Evolutionary conservation across 2,329 filamentous ascomycete species (phyloP), one percentile per base, ranked within the genome.

Genomic region (Nakataea oryzae): DNA sequence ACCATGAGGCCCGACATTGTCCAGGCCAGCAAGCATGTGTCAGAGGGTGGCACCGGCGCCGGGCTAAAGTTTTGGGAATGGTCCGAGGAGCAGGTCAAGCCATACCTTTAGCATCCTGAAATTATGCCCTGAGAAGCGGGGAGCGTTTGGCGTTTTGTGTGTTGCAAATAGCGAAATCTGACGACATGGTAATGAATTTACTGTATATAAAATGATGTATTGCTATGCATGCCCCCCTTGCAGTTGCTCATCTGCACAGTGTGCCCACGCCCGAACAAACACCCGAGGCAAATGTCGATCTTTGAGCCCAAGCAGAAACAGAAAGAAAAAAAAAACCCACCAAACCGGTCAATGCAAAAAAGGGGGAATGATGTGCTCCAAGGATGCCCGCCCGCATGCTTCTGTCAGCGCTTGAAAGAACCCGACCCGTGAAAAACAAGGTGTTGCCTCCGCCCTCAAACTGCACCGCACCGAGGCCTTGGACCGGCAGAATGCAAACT

Each of bases 61-160:
- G 73, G 69, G 0, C 67, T 71, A 59, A 69, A 70, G 58, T 78
- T 78, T 59, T 79, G 75, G 75, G 67, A 73, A 3, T 79, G 76
- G 77, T 72, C 70, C 1, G 72, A 78, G 62, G 70, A 72, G 21
- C 75, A 78, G 55, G 66, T 76, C 21, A 69, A 71, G 54, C 63
- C 66, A 24, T 69, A 66, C 32, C 50, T 66, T 30, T 70, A 29
- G 32, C 34, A 3, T 9, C 9, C 14, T 6, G 30, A 32, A 2
- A 32, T 32, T 32, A 8, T 8, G 9, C 8, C n/a, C n/a, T n/a
- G n/a, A n/a, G n/a, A n/a, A 32, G 30, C 30, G 30, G 13, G 30
- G 30, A 11, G 30, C 30, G 8, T 32, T 32, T 11, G 2, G 30
- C 13, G 2, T 50, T 1, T 1, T n/a, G 11, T 1, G 21, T 14